Percentiles rank a stretch among this genome's conserved stretches.
Evolutionary conservation across 176 grass and related monocot genomes (phyloP).

Genomic region (Luzula sylvatica): DNA sequence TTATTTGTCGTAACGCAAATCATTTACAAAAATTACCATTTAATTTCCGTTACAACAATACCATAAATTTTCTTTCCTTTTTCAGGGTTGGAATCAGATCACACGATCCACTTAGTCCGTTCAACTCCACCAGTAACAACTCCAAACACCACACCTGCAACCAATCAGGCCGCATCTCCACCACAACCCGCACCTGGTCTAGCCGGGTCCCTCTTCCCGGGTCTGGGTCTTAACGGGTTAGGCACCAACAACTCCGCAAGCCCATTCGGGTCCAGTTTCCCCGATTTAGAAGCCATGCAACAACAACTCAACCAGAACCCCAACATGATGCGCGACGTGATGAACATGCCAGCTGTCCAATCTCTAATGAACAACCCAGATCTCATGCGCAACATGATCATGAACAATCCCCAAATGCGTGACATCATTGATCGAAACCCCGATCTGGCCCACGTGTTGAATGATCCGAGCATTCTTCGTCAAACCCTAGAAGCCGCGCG

Average conservation of each 20-base stretch:
- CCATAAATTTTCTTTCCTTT: constrained; percentile 15
- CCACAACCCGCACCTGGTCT: constrained; percentile 28
- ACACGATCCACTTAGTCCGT: constrained; percentile 97
- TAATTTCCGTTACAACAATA: too few species aligned
- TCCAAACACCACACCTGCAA: constrained; percentile 26
- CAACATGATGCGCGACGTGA: constrained; percentile 90
- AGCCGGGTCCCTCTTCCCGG: constrained; percentile 42
- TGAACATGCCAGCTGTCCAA: constrained; percentile 92
- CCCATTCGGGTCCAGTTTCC: constrained; percentile 47
- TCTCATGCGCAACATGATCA: constrained; percentile 87
- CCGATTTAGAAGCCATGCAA: constrained; percentile 79
- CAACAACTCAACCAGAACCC: constrained; percentile 96
- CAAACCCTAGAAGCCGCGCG: constrained; percentile 94
- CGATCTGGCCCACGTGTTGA: constrained; percentile 92
- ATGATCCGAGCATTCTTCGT: constrained; percentile 81
- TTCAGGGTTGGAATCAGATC: constrained; percentile 77
- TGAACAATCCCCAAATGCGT: constrained; percentile 96
- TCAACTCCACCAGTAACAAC: constrained; percentile 31
- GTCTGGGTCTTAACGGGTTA: constrained; percentile 44
- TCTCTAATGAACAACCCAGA: constrained; percentile 94
- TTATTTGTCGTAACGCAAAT: too few species aligned
- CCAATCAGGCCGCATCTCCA: constrained; percentile 29
- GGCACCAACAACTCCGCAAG: constrained; percentile 27
- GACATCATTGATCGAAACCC: constrained; percentile 91
- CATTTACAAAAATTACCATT: too few species aligned